Evolutionary conservation across 1,139 yeast species (phyloP), one percentile per base, ranked within the genome.

Genomic region (Kodamaea suecica): DNA sequence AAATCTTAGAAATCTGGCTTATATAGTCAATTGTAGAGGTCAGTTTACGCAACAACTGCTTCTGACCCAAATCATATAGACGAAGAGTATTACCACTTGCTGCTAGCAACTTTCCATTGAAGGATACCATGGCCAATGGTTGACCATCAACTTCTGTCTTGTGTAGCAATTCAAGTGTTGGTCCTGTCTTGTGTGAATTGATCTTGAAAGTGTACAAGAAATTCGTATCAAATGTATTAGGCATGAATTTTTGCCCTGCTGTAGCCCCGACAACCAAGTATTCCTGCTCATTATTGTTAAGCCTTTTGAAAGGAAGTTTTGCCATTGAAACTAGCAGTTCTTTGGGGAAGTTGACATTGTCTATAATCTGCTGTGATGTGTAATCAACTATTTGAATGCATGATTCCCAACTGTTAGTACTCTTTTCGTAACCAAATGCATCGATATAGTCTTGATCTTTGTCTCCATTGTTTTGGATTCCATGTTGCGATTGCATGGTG

Each of bases 11-110:
- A 16, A 87, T 78, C 29, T 66, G 65, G 12, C 57, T 44, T 41
- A 73, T 35, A 41, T 56, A 63, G 3, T 60, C 65, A 30, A 69
- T 53, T 13, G 47, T 61, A 39, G 76, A 57, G 1, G 75, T 62
- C 0, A 82, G 66, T 52, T 86, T 86, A 36, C 84, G 72, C 36
- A 92, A 66, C 26, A 92, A 63, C 52, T 88, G 97, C 44, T 81
- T 84, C 46, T 72, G 71, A 1, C 98, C 98, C 24, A 88, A 45
- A 26, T 82, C 94, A 53, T 74, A 88, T 5, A 86, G 49, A 14
- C 87, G 63, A 20, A 92, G 48, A 21, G 59, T 57, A 33, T 72
- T 68, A 0, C 71, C 73, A 37, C 76, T 50, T 0, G 86, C 94
- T 1, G 75, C 82, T 2, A 88, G 56, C 2, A 88, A 53, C 43